Percentiles rank a stretch among this genome's conserved stretches.
phyloP scores from a whole-genome alignment of 257 asterid species.

The Lithospermum erythrorhizon region DNA sequence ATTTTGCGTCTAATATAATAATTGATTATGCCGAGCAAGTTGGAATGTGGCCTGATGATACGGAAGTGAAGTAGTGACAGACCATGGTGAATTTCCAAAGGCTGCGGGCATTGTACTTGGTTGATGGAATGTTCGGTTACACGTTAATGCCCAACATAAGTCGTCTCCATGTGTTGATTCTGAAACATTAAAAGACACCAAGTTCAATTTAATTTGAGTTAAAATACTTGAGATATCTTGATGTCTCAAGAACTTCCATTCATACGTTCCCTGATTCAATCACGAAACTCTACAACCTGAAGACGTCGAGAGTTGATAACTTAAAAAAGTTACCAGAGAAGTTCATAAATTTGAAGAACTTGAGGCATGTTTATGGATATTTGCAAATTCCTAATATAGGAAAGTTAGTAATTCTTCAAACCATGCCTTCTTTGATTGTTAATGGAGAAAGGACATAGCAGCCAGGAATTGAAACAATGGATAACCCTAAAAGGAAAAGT shows the following conservation, averaged over 20 bases:
- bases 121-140: not conserved
- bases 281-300: slow-evolving; percentile 14
- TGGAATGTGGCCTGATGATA: not conserved
- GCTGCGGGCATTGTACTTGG: not conserved
- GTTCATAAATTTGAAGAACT: slow-evolving; percentile 10
- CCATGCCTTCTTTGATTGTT: slow-evolving; percentile 7
- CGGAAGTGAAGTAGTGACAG: not conserved
- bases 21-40: not conserved
- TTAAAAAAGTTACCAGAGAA: slow-evolving; percentile 2
- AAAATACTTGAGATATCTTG: slow-evolving; percentile 15
- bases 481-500: slow-evolving; percentile 14
- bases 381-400: slow-evolving; percentile 12
- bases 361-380: slow-evolving; percentile 11
- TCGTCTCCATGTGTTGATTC: slow-evolving; percentile 12
- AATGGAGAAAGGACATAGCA: slow-evolving; percentile 1
- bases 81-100: not conserved
- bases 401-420: slow-evolving; percentile 14
- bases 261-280: slow-evolving; percentile 8
- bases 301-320: slow-evolving; percentile 6
- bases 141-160: not conserved
- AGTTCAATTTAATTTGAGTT: slow-evolving; percentile 6
- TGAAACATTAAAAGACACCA: not conserved
- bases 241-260: not conserved
- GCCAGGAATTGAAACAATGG: slow-evolving; percentile 20
- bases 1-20: not conserved